These are phyloP conservation scores for Tulasnella sp. DNA, from an alignment of 768 basidiomycete genomes.

Conservation along the genomic window DNA sequence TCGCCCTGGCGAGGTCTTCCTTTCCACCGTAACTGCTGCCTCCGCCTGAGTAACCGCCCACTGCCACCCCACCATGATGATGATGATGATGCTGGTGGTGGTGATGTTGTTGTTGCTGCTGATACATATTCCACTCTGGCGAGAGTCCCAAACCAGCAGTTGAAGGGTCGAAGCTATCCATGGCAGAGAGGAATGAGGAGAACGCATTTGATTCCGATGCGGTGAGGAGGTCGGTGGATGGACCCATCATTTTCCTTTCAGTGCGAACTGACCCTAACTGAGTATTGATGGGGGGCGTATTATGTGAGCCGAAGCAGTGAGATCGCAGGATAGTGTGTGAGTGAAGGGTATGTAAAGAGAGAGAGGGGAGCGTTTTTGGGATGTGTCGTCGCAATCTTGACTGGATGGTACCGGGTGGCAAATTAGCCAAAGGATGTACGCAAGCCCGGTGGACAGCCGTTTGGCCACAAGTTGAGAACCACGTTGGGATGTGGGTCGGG, in stretches of 20 bases:
- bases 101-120: conserved; percentile 29
- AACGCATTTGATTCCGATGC: conserved; percentile 57
- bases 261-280: not conserved
- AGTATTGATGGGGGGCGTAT: not conserved
- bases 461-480: no score
- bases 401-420: not conserved
- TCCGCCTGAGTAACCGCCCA: conserved; percentile 28
- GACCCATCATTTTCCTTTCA: not conserved
- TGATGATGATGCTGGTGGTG: conserved; percentile 41
- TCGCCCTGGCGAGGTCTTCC: conserved; percentile 64
- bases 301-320: not conserved
- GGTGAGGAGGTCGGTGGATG: conserved; percentile 37
- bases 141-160: conserved; percentile 22
- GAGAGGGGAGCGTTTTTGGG: not conserved
- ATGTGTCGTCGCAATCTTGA: not conserved
- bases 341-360: not conserved
- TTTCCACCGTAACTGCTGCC: conserved; percentile 23
- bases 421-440: no score
- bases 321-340: not conserved
- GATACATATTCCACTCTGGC: conserved; percentile 40
- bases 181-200: conserved; percentile 53
- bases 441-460: no score
- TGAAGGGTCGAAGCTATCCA: conserved; percentile 37
- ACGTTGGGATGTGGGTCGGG: no score
- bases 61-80: conserved; percentile 21